phyloP scores from a whole-genome alignment of 2,329 filamentous ascomycete genomes.

The Fusarium circinatum region DNA sequence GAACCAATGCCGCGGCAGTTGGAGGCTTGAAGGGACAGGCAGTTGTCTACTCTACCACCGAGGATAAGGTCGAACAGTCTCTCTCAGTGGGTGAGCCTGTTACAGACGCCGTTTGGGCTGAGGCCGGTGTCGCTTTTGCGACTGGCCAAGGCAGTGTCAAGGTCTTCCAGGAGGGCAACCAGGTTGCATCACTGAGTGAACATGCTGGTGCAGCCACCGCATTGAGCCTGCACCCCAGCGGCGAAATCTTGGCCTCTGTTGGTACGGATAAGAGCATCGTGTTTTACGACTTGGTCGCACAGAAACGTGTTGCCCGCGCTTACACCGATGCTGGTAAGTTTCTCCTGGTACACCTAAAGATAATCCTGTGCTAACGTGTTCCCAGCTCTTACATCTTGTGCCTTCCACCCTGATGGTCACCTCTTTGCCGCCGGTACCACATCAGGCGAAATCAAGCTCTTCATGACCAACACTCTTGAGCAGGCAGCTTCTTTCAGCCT shows the following conservation, averaged over 20 bases:
- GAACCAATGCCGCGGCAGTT: constrained; percentile 76
- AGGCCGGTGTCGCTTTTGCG: constrained; percentile 74
- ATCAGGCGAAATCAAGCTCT: constrained; percentile 86
- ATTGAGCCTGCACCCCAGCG: constrained; percentile 83
- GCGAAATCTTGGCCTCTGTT: constrained; percentile 84
- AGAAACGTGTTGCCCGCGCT: constrained; percentile 78
- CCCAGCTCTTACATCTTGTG: constrained; percentile 76
- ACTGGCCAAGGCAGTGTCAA: constrained; percentile 83
- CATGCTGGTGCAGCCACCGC: constrained; percentile 85
- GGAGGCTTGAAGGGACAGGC: constrained; percentile 80
- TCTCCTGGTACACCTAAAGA: not conserved
- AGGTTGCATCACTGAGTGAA: constrained; percentile 76
- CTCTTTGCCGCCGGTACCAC: constrained; percentile 86
- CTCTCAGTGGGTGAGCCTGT: constrained; percentile 75
- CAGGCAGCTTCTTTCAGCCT: constrained; percentile 79
- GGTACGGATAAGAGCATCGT: constrained; percentile 93
- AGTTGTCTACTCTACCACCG: constrained; percentile 78
- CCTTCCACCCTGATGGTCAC: constrained; percentile 98
- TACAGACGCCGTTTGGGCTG: constrained; percentile 72
- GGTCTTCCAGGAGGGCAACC: constrained; percentile 77
- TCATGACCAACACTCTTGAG: constrained; percentile 83
- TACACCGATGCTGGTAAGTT: constrained; percentile 82
- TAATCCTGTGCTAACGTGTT: constrained; percentile 1
- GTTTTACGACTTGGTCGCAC: constrained; percentile 80
- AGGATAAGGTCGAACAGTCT: constrained; percentile 73